Evolutionary conservation across 345 rosid species (phyloP), one percentile per base, ranked within the genome.

Genomic region (Populus tremula): DNA sequence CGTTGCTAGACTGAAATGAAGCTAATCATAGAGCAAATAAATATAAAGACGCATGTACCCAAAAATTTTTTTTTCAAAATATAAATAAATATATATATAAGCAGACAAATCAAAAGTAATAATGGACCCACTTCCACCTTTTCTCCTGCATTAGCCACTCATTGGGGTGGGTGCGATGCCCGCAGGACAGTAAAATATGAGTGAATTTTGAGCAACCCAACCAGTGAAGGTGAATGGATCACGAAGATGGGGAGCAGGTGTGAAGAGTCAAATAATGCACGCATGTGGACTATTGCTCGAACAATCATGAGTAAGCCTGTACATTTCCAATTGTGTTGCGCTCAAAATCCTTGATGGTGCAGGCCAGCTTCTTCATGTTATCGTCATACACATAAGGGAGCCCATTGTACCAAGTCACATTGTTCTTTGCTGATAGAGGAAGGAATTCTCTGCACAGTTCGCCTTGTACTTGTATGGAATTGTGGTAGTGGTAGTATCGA

Each of bases 401-500:
- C 81, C 90, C 89, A 18, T 88, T 77, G 75, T 85, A 82, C 84
- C 86, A 84, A 3, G 90, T 90, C 61, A 84, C 89, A 2, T 78
- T 86, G 29, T 79, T 74, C 87, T 80, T 88, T 16, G 87, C 95
- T 13, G 93, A 87, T 54, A 23, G 56, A 17, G 93, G 88, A 35
- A 94, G 62, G 73, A 78, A 73, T 54, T 89, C 81, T 83, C 96
- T 81, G 87, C 97, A 94, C 2, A 87, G 86, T 84, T 94, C 96
- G 21, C 87, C 88, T 35, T 79, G 85, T 17, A 83, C 86, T 0
- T 91, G 86, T 59, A 94, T 90, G 36, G 97, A 77, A 81, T 84
- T 89, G 84, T 92, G 98, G 81, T 94, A 92, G 78, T 94, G 96
- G 67, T 89, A 94, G 67, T 92, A 94, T 35, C 94, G 89, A 13